A percentile compares a stretch with the other conserved stretches of the same genome.
These are phyloP conservation scores for Botrytis porri DNA, from an alignment of 2,329 filamentous ascomycete genomes.

Conservation along the genomic window DNA sequence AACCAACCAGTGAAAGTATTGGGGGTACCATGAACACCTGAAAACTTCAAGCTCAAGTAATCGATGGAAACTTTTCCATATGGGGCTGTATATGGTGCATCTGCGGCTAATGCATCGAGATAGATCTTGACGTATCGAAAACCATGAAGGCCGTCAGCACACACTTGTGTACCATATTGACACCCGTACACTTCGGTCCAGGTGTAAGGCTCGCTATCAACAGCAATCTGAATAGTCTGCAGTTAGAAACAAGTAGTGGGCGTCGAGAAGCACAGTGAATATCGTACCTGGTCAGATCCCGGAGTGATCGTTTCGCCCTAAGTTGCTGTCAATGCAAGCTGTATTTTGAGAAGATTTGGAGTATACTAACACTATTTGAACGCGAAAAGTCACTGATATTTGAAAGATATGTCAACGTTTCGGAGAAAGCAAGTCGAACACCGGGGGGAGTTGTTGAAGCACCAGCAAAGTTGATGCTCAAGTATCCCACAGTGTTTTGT, in stretches of 20 bases:
- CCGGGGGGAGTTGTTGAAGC: constrained; percentile 38
- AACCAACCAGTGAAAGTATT: constrained; percentile 52
- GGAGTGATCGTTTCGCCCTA: constrained; percentile 42
- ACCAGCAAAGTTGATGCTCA: constrained; percentile 45
- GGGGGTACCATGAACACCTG: constrained; percentile 47
- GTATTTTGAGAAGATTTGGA: neutral
- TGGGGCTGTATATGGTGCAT: constrained; percentile 46
- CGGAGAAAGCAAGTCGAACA: constrained; percentile 49
- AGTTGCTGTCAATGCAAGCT: constrained; percentile 15
- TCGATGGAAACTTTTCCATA: constrained; percentile 46
- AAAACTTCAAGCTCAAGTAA: constrained; percentile 44
- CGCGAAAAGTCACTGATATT: constrained; percentile 49
- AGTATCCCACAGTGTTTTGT: constrained; percentile 45
- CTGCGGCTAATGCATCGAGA: constrained; percentile 44
- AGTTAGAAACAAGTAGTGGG: neutral
- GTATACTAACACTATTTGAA: constrained; percentile 44
- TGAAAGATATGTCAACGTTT: constrained; percentile 46
- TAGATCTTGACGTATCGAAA: constrained; percentile 52
- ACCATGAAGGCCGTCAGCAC: constrained; percentile 51
- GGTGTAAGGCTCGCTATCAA: constrained; percentile 42
- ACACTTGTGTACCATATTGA: constrained; percentile 44
- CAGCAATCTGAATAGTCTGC: constrained; percentile 42
- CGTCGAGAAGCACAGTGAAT: neutral
- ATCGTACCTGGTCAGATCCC: constrained; percentile 48
- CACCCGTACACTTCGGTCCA: constrained; percentile 49